Evolutionary conservation across 2,329 filamentous ascomycete genomes (phyloP).

Genomic region (Davidsoniella neocaledoniae): DNA sequence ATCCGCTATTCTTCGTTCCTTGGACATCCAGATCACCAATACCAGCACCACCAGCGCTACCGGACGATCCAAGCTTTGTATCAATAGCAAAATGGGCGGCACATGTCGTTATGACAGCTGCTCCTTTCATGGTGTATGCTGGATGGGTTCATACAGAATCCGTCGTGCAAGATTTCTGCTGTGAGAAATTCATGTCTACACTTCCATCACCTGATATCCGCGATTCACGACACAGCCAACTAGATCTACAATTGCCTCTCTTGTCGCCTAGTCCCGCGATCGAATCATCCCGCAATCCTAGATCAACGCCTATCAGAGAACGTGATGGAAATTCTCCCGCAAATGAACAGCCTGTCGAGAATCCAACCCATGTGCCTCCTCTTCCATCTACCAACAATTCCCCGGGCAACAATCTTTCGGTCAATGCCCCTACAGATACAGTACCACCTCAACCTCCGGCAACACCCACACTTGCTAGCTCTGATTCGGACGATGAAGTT

Average conservation of each 20-base stretch:
- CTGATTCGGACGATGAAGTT: too few species aligned
- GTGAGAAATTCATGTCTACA: not conserved
- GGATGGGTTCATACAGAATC: slow-evolving; percentile 22
- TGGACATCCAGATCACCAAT: slow-evolving; percentile 36
- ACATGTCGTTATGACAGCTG: slow-evolving; percentile 24
- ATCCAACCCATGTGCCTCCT: too few species aligned
- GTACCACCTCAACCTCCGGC: too few species aligned
- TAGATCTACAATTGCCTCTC: not conserved
- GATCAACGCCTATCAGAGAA: not conserved
- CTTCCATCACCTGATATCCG: slow-evolving; percentile 2
- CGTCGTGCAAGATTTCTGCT: not conserved
- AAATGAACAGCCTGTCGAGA: too few species aligned
- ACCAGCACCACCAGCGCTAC: slow-evolving; percentile 26
- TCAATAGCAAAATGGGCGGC: slow-evolving; percentile 29
- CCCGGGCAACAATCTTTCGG: too few species aligned
- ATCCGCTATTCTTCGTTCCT: slow-evolving; percentile 34
- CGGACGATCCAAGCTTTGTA: slow-evolving; percentile 21
- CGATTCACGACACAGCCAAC: not conserved
- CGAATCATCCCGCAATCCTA: not conserved
- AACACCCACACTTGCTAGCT: too few species aligned
- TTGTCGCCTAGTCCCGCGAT: not conserved
- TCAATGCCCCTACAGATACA: too few species aligned
- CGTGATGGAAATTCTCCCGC: too few species aligned
- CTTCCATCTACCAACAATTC: too few species aligned
- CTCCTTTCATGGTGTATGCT: slow-evolving; percentile 32